These are phyloP conservation scores for Diplotaxis tenuifolia DNA, from an alignment of 345 rosid genomes.

Conservation along the genomic window DNA sequence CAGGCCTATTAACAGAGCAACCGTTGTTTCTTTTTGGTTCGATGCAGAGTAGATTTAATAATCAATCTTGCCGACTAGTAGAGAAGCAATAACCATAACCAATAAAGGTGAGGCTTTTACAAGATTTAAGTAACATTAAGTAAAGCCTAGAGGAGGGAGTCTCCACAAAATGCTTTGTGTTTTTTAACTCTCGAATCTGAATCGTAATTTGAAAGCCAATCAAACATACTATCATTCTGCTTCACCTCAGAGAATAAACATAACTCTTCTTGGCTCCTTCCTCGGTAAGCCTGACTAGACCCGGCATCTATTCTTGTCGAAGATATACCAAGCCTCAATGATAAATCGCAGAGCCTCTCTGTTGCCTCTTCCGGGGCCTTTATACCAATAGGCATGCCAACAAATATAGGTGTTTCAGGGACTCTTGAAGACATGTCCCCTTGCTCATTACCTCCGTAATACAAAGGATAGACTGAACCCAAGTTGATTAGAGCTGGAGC, in stretches of 20 bases:
- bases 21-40: not conserved
- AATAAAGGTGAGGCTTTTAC: slow-evolving; percentile 27
- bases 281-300: slow-evolving; percentile 39
- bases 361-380: slow-evolving; percentile 43
- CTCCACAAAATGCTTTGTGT: slow-evolving; percentile 48
- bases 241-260: slow-evolving; percentile 56
- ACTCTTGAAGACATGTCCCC: slow-evolving; percentile 38
- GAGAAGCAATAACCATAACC: slow-evolving; percentile 21
- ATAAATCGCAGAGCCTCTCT: slow-evolving; percentile 64
- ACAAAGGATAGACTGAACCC: slow-evolving; percentile 72
- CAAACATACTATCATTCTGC: slow-evolving; percentile 39
- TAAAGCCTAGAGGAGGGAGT: slow-evolving; percentile 25
- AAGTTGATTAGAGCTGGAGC: slow-evolving; percentile 24
- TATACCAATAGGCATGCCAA: slow-evolving; percentile 70
- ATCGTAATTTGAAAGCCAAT: slow-evolving; percentile 38
- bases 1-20: not conserved
- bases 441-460: slow-evolving; percentile 51
- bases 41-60: not conserved
- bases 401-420: slow-evolving; percentile 47
- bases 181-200: slow-evolving; percentile 45
- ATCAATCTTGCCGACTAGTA: slow-evolving; percentile 9
- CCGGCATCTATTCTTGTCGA: slow-evolving; percentile 43
- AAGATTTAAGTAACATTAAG: slow-evolving; percentile 13
- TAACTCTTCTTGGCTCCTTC: slow-evolving; percentile 49
- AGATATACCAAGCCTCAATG: slow-evolving; percentile 70